Conservation (phyloP, 2,329 filamentous ascomycete genomes). For the Monilinia laxa region DNA sequence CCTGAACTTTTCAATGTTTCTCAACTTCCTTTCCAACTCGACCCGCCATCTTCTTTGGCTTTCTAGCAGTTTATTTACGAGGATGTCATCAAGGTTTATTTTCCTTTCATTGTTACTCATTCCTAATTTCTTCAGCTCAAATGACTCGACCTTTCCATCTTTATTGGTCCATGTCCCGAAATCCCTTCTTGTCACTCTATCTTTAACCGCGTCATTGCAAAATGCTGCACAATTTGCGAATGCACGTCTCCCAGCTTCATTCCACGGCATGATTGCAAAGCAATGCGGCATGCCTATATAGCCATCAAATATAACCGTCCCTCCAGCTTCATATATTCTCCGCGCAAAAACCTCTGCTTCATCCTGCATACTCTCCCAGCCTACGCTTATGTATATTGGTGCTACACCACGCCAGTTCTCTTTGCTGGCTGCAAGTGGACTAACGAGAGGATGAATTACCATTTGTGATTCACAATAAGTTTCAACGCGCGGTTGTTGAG, state of each 20-base stretch:
- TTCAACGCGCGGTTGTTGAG: constrained; percentile 52
- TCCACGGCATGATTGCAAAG: constrained; percentile 54
- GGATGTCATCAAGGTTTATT: constrained; percentile 11
- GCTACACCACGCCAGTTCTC: constrained; percentile 60
- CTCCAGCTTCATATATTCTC: constrained; percentile 56
- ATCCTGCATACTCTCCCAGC: constrained; percentile 70
- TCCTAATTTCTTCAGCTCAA: constrained; percentile 14
- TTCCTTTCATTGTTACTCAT: constrained; percentile 12
- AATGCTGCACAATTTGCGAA: constrained; percentile 16
- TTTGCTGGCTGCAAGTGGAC: constrained; percentile 52
- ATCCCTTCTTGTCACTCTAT: not conserved
- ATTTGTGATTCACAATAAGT: constrained; percentile 57
- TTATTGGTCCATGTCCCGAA: constrained; percentile 17
- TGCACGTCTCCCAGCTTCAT: constrained; percentile 16
- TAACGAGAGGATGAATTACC: constrained; percentile 65
- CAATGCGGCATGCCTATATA: constrained; percentile 81
- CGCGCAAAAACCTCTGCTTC: constrained; percentile 62
- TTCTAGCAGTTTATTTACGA: constrained; percentile 9
- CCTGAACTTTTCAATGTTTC: not conserved
- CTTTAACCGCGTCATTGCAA: constrained; percentile 2
- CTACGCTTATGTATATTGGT: constrained; percentile 66
- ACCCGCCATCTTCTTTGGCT: constrained; percentile 15
- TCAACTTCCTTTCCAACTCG: constrained; percentile 12
- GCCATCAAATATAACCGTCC: constrained; percentile 64
- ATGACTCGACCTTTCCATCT: not conserved